phyloP scores from a whole-genome alignment of 225 moss, liverwort and hornwort genomes.

The Sphagnum contortum region DNA sequence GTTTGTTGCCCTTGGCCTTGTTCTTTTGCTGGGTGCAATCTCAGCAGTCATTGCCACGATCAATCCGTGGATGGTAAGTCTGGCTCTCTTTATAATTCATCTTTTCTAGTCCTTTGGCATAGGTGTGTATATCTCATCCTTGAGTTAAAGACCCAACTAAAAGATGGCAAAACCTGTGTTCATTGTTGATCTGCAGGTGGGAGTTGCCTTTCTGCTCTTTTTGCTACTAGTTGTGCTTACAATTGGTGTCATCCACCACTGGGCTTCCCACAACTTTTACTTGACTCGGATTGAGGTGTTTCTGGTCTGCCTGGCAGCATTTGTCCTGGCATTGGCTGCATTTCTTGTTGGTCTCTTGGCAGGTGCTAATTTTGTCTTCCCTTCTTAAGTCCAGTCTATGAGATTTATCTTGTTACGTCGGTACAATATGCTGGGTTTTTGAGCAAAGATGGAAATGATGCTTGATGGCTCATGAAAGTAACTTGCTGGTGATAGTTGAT shows the following conservation, averaged over 20 bases:
- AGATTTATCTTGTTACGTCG: too few relatives aligned
- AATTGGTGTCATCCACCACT: slow-evolving; percentile 93
- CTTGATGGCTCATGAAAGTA: too few relatives aligned
- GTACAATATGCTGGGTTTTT: too few relatives aligned
- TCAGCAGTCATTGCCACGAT: slow-evolving; percentile 92
- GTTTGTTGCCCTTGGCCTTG: slow-evolving; percentile 82
- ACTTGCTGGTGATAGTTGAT: too few relatives aligned
- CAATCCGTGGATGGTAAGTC: slow-evolving; percentile 95
- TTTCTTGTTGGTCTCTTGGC: slow-evolving; percentile 94
- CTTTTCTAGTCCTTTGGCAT: too few relatives aligned
- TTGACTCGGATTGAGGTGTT: slow-evolving; percentile 88
- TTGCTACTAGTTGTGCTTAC: slow-evolving; percentile 74
- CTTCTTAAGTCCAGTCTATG: too few relatives aligned
- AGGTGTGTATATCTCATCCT: too few relatives aligned
- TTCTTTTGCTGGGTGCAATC: slow-evolving; percentile 86
- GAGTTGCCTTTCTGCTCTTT: slow-evolving; percentile 85
- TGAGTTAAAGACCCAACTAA: too few relatives aligned
- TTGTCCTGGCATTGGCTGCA: slow-evolving; percentile 88
- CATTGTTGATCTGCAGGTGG: slow-evolving; percentile 45
- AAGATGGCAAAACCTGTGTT: too few relatives aligned
- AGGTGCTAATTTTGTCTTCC: slow-evolving; percentile 28
- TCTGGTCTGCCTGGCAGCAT: slow-evolving; percentile 80
- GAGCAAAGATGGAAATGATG: too few relatives aligned
- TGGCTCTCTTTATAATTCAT: too few relatives aligned
- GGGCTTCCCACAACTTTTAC: slow-evolving; percentile 99